These are phyloP conservation scores for Apiotrichum domesticum DNA, from an alignment of 1,284 basidiomycete species.

Conservation along the genomic window DNA sequence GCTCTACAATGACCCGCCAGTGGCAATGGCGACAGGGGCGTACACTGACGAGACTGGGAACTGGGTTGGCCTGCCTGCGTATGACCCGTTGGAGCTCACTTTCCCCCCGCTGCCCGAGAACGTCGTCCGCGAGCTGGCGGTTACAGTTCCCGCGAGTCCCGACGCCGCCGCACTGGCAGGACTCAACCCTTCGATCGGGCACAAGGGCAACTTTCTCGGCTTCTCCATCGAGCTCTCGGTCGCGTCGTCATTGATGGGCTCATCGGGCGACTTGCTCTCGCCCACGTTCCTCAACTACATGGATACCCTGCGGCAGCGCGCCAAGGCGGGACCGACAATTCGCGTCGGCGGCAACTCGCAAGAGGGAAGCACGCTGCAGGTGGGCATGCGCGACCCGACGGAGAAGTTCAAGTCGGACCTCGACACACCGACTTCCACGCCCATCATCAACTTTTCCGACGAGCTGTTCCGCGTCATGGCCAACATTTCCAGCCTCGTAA, in stretches of 20 bases:
- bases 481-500: slow-evolving; percentile 56
- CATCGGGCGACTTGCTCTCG: slow-evolving; percentile 39
- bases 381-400: slow-evolving; percentile 50
- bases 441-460: slow-evolving; percentile 51
- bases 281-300: slow-evolving; percentile 68
- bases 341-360: slow-evolving; percentile 74
- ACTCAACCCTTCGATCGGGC: slow-evolving; percentile 47
- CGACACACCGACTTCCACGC: slow-evolving; percentile 48
- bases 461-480: slow-evolving; percentile 34
- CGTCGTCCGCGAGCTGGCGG: slow-evolving; percentile 3
- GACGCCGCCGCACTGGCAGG: slow-evolving; percentile 16
- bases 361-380: slow-evolving; percentile 55
- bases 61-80: slow-evolving; percentile 36
- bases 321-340: slow-evolving; percentile 58
- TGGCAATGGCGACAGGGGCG: neutral
- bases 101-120: slow-evolving; percentile 32
- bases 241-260: slow-evolving; percentile 57
- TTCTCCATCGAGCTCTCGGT: slow-evolving; percentile 70
- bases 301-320: slow-evolving; percentile 54
- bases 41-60: neutral
- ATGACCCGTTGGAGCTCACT: slow-evolving; percentile 32
- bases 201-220: slow-evolving; percentile 60
- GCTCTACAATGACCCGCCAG: neutral
- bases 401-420: slow-evolving; percentile 29
- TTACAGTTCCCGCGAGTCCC: neutral